phyloP scores from a whole-genome alignment of 257 asterid species.

The Ophiorrhiza pumila region DNA sequence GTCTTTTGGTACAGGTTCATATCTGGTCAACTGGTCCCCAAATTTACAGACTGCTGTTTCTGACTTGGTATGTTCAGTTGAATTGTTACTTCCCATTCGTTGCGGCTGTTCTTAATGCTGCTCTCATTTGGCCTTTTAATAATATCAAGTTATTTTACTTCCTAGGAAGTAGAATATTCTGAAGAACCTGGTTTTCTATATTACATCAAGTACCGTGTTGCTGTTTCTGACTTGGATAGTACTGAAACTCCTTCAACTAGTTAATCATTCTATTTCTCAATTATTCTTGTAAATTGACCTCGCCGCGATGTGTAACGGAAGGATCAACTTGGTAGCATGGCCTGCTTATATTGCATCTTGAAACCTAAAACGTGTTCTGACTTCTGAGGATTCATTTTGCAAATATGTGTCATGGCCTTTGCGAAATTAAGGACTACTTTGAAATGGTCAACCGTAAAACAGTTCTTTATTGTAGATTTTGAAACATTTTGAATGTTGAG shows the following conservation, averaged over 20 bases:
- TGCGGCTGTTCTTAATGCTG: slow-evolving; percentile 15
- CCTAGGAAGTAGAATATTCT: slow-evolving; percentile 93
- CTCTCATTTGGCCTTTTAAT: slow-evolving; percentile 3
- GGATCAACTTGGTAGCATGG: not conserved
- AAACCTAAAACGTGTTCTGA: not conserved
- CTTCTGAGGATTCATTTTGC: not conserved
- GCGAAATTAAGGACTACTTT: not conserved
- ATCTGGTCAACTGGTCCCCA: slow-evolving; percentile 99
- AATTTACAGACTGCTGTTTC: slow-evolving; percentile 99
- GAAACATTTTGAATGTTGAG: not conserved
- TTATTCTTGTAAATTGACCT: not conserved
- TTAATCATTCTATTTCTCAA: not conserved
- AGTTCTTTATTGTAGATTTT: not conserved
- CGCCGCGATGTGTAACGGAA: not conserved
- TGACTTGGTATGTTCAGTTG: slow-evolving; percentile 54
- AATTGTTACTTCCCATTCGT: slow-evolving; percentile 5
- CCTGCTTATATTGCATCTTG: not conserved
- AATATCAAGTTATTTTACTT: slow-evolving; percentile 15
- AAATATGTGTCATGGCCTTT: not conserved
- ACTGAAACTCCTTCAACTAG: not conserved
- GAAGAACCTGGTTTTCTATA: slow-evolving; percentile 90
- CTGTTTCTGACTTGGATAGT: slow-evolving; percentile 29
- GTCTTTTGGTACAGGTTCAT: slow-evolving; percentile 68
- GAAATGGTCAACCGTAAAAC: not conserved
- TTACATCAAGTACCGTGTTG: slow-evolving; percentile 97